Evolutionary conservation across 139 green algal genomes (phyloP).

Genomic region (Picochlorum sp.): DNA sequence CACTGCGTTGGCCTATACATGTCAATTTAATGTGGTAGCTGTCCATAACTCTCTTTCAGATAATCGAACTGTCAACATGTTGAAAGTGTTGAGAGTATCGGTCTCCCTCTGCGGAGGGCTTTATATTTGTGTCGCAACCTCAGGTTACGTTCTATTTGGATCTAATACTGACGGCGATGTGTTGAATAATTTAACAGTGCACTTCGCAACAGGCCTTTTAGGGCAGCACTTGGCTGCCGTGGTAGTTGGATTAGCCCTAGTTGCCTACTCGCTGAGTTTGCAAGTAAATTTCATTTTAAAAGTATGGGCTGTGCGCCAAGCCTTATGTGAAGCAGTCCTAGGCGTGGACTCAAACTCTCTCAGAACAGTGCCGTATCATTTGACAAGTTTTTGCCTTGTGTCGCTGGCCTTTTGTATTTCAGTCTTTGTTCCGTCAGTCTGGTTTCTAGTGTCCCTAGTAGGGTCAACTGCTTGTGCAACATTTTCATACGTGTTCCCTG

Average conservation of each 20-base stretch:
- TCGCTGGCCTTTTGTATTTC: conserved; percentile 3
- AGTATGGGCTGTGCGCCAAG: conserved; percentile 19
- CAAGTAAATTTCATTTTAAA: conserved; percentile 29
- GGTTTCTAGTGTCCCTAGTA: conserved; percentile 3
- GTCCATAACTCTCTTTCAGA: conserved; percentile 13
- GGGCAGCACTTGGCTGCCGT: background rate
- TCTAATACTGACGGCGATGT: conserved; percentile 17
- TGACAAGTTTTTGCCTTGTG: conserved; percentile 4
- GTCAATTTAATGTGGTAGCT: conserved; percentile 28
- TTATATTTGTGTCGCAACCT: conserved; percentile 13
- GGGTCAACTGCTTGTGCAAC: conserved; percentile 24
- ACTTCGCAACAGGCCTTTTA: background rate
- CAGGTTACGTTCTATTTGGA: conserved; percentile 26
- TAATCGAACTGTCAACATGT: background rate
- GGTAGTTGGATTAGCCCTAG: conserved; percentile 2
- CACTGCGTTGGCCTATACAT: conserved; percentile 12
- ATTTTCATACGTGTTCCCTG: conserved; percentile 21
- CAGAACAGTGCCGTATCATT: background rate
- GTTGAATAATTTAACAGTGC: conserved; percentile 21
- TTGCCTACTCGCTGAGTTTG: conserved; percentile 16
- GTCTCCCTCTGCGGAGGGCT: conserved; percentile 4
- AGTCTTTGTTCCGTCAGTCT: conserved; percentile 20
- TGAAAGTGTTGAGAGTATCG: background rate
- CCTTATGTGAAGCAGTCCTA: conserved; percentile 5
- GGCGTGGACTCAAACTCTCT: background rate